Conservation (phyloP, 106 monocot genomes). For the Amphibolis antarctica region DNA sequence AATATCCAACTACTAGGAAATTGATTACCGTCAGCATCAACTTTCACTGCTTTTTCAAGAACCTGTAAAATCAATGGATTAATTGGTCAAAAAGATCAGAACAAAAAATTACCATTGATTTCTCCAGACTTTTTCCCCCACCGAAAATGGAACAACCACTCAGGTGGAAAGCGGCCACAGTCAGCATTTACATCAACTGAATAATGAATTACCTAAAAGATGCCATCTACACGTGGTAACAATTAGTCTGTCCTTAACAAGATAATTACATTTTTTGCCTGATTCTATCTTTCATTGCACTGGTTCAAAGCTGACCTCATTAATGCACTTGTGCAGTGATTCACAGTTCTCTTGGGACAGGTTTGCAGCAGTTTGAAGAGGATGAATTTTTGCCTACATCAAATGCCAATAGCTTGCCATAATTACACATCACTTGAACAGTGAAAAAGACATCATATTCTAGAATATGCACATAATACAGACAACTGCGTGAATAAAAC, state of each 20-base stretch:
- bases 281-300: background rate
- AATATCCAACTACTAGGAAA: slow-evolving; percentile 89
- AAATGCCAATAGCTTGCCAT: background rate
- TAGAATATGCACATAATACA: too few relatives aligned
- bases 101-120: slow-evolving; percentile 6
- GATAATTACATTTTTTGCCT: background rate
- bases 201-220: slow-evolving; percentile 66
- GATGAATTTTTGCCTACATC: slow-evolving; percentile 74
- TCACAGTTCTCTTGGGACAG: slow-evolving; percentile 60
- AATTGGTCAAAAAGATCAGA: slow-evolving; percentile 20
- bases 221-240: slow-evolving; percentile 46
- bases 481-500: too few relatives aligned
- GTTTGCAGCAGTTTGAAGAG: slow-evolving; percentile 57
- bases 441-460: background rate
- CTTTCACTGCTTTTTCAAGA: slow-evolving; percentile 79
- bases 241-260: slow-evolving; percentile 5
- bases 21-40: slow-evolving; percentile 76
- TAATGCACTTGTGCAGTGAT: slow-evolving; percentile 56
- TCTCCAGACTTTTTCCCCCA: slow-evolving; percentile 16
- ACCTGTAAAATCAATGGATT: slow-evolving; percentile 54
- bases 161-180: slow-evolving; percentile 43
- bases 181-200: slow-evolving; percentile 36
- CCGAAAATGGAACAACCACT: slow-evolving; percentile 90
- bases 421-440: background rate
- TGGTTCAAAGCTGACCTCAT: slow-evolving; percentile 36